Evolutionary conservation across 208 protist genomes (phyloP).

Genomic region (Acanthamoeba lenticulata): DNA sequence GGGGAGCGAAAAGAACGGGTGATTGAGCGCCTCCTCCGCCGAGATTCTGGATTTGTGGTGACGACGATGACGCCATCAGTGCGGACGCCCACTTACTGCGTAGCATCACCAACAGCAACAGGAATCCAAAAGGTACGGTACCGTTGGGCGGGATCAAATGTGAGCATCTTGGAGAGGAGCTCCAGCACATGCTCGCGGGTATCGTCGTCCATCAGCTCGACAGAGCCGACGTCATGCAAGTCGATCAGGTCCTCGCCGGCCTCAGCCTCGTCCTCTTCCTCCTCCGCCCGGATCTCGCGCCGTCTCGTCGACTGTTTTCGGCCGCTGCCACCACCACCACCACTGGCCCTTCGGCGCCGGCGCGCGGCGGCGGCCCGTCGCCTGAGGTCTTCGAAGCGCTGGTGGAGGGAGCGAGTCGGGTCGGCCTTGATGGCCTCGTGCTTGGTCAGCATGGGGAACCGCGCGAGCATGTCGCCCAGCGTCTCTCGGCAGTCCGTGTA

Average conservation of each 20-base stretch:
- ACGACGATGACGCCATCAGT: no score
- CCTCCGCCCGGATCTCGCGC: not conserved
- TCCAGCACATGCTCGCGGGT: not conserved
- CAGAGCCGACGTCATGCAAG: not conserved
- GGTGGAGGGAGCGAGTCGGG: not conserved
- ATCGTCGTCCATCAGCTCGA: not conserved
- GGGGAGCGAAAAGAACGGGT: constrained; percentile 42
- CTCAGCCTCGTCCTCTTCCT: not conserved
- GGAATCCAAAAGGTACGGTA: not conserved
- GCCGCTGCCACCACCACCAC: no score
- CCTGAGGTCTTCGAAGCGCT: no score
- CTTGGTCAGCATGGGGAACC: constrained; percentile 26
- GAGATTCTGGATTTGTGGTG: not conserved
- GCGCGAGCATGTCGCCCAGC: constrained; percentile 37
- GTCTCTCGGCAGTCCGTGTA: not conserved
- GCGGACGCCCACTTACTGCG: no score
- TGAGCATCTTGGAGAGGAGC: constrained; percentile 14
- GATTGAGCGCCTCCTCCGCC: not conserved
- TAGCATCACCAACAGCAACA: no score
- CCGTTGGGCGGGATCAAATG: constrained; percentile 8
- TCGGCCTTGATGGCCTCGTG: constrained; percentile 8
- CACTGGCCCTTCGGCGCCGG: no score
- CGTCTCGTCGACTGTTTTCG: no score
- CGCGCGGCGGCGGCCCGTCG: no score
- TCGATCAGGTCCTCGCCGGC: not conserved